Percentiles rank a stretch among this genome's conserved stretches.
phyloP scores from a whole-genome alignment of 2,329 filamentous ascomycete species.

The Phymatotrichopsis omnivora region DNA sequence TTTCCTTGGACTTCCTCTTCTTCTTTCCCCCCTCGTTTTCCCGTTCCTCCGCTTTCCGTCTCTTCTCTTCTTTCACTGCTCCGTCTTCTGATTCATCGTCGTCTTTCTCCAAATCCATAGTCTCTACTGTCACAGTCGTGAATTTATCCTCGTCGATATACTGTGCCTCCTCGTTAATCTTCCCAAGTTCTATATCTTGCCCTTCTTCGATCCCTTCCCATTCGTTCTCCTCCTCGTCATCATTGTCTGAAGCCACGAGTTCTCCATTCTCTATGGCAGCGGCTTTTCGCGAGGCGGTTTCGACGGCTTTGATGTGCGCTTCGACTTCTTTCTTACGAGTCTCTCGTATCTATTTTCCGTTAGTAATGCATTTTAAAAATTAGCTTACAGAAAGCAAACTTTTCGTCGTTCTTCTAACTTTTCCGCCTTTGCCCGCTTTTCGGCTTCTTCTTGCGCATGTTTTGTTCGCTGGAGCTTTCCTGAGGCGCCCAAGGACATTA shows the following conservation, averaged over 20 bases:
- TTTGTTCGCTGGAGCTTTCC: slow-evolving; percentile 59
- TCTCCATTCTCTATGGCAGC: slow-evolving; percentile 53
- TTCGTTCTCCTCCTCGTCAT: slow-evolving; percentile 43
- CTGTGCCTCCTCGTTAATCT: slow-evolving; percentile 72
- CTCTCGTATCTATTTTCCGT: slow-evolving; percentile 57
- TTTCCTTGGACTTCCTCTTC: slow-evolving; percentile 57
- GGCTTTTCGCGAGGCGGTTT: slow-evolving; percentile 37
- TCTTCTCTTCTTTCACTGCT: slow-evolving; percentile 34
- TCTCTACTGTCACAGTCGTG: slow-evolving; percentile 88
- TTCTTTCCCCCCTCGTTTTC: slow-evolving; percentile 34
- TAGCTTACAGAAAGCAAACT: slow-evolving; percentile 40
- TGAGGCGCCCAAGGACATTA: not conserved
- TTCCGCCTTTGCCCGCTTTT: slow-evolving; percentile 66
- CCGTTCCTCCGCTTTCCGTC: slow-evolving; percentile 34
- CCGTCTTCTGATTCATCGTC: slow-evolving; percentile 34
- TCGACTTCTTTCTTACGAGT: slow-evolving; percentile 73
- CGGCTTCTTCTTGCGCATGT: slow-evolving; percentile 70
- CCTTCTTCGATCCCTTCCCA: slow-evolving; percentile 57
- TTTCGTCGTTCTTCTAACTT: slow-evolving; percentile 62
- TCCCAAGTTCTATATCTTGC: slow-evolving; percentile 29
- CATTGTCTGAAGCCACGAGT: slow-evolving; percentile 36
- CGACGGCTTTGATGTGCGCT: slow-evolving; percentile 67
- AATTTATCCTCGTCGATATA: slow-evolving; percentile 95
- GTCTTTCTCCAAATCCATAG: slow-evolving; percentile 57
- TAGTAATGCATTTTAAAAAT: not conserved